Conservation (phyloP, 371 early-diverging fungal species). For the Conidiobolus coronatus region DNA sequence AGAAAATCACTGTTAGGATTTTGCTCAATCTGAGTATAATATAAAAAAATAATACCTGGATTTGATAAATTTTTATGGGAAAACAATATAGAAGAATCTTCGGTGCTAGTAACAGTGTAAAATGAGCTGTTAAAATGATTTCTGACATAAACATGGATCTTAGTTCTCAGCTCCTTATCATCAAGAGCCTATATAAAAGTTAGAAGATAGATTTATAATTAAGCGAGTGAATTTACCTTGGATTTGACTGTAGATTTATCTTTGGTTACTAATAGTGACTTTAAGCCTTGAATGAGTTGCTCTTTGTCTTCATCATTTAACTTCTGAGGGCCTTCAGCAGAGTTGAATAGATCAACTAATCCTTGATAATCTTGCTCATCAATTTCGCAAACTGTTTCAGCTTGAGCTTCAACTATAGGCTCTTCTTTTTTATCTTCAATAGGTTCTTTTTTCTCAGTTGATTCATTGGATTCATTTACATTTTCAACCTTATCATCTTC, state of each 20-base stretch:
- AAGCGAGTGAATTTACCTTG: too few relatives aligned
- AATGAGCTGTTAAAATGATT: background rate
- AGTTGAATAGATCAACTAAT: too few relatives aligned
- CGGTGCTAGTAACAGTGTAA: background rate
- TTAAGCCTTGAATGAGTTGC: too few relatives aligned
- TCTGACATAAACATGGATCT: too few relatives aligned
- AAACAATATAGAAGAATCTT: conserved; percentile 6
- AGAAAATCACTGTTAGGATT: conserved; percentile 14
- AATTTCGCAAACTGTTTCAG: background rate
- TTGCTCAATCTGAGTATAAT: conserved; percentile 22
- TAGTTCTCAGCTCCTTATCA: too few relatives aligned
- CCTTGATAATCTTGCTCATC: background rate
- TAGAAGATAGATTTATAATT: too few relatives aligned
- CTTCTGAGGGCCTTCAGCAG: too few relatives aligned
- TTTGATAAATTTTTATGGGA: conserved; percentile 7
- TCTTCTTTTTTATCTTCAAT: background rate
- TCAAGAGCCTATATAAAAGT: too few relatives aligned
- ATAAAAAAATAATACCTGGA: conserved; percentile 14
- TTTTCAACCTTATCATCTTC: conserved; percentile 11
- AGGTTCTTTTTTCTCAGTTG: background rate
- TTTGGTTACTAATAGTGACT: too few relatives aligned
- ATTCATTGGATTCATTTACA: background rate
- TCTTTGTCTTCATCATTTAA: too few relatives aligned
- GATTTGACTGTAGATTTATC: too few relatives aligned
- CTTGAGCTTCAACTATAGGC: background rate